Conservation (phyloP, 257 asterid species). For the Schizonepeta tenuifolia region DNA sequence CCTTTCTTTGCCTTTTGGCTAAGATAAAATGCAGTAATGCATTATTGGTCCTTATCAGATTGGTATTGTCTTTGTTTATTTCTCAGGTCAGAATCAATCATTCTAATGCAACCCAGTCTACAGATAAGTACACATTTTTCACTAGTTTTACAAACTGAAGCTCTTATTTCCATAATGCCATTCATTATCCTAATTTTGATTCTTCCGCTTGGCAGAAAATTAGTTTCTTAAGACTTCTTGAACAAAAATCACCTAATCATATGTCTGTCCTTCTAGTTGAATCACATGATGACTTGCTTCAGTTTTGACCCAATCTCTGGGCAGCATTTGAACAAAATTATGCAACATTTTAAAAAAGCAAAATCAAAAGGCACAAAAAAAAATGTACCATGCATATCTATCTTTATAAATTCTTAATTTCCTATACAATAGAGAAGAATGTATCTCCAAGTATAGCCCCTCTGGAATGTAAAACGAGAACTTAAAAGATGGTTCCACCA, state of each 20-base stretch:
- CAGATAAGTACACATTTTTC: background rate
- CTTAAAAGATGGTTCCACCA: background rate
- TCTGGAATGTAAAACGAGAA: background rate
- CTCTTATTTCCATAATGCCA: too few relatives aligned
- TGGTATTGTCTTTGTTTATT: background rate
- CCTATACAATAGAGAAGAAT: background rate
- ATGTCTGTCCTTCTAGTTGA: background rate
- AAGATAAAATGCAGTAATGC: background rate
- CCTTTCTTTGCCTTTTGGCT: background rate
- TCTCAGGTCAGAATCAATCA: background rate
- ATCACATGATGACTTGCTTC: background rate
- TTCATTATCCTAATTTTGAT: too few relatives aligned
- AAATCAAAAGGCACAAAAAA: background rate
- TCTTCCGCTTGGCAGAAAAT: too few relatives aligned
- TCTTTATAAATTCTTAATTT: background rate
- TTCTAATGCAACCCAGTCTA: background rate
- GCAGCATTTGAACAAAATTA: background rate
- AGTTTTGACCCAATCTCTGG: background rate
- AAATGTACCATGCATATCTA: background rate
- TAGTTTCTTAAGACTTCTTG: background rate
- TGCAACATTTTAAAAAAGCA: conserved; percentile 8
- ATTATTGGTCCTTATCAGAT: background rate
- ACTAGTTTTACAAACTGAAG: background rate
- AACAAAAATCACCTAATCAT: background rate
- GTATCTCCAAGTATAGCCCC: too few relatives aligned